Evolutionary conservation across 176 grass and related monocot species (phyloP).

Genomic region (Lolium rigidum): DNA sequence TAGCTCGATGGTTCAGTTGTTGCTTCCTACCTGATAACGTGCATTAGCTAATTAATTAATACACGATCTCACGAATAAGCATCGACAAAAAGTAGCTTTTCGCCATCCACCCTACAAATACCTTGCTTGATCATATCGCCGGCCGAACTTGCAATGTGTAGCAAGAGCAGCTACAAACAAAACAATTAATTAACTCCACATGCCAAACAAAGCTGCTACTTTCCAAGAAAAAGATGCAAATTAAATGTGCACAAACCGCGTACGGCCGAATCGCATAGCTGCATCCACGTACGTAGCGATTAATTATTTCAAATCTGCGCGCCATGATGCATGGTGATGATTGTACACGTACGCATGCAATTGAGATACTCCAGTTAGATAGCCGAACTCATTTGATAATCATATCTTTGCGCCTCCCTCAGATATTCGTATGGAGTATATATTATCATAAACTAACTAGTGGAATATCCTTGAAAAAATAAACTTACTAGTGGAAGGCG

Average conservation of each 20-base stretch:
- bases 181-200: background rate
- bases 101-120: background rate
- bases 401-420: background rate
- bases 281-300: too few species aligned
- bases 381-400: conserved; percentile 29
- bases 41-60: background rate
- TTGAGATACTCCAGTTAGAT: conserved; percentile 12
- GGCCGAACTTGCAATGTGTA: background rate
- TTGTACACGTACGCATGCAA: conserved; percentile 11
- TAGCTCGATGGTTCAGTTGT: conserved; percentile 7
- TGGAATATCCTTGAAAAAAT: too few species aligned
- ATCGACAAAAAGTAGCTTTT: conserved; percentile 5
- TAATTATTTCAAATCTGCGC: background rate
- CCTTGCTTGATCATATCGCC: background rate
- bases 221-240: background rate
- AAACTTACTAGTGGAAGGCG: background rate
- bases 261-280: conserved; percentile 17
- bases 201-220: background rate
- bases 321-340: conserved; percentile 22
- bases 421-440: background rate
- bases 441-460: background rate
- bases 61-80: background rate
- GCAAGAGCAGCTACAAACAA: background rate
- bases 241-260: background rate
- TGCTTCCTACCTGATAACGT: conserved; percentile 20